A percentile compares a stretch with the other conserved stretches of the same genome.
phyloP scores from a whole-genome alignment of 805 yeast species.

The Candida nonsorbophila region DNA sequence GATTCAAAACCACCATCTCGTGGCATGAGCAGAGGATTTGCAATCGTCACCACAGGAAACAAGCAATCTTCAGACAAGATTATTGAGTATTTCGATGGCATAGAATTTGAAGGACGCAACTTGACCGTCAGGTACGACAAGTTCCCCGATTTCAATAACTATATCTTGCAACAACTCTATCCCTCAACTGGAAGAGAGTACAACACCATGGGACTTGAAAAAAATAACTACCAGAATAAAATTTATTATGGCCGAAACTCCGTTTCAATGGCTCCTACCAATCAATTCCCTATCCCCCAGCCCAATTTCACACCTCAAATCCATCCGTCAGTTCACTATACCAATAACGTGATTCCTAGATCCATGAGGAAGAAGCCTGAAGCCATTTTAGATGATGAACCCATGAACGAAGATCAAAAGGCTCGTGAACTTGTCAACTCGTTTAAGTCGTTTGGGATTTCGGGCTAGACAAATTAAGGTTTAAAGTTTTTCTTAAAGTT shows the following conservation, averaged over 20 bases:
- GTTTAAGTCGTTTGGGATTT: constrained; percentile 10
- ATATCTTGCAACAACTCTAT: constrained; percentile 17
- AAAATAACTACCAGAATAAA: constrained; percentile 26
- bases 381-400: constrained; percentile 1
- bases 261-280: not conserved
- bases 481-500: too few species aligned
- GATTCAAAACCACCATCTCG: not conserved
- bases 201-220: constrained; percentile 22
- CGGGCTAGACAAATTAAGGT: too few species aligned
- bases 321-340: constrained; percentile 10
- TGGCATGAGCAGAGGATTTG: constrained; percentile 49
- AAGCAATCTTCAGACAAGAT: constrained; percentile 43
- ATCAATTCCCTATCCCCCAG: constrained; percentile 6
- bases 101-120: constrained; percentile 53
- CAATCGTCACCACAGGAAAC: constrained; percentile 50
- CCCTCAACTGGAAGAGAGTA: constrained; percentile 5
- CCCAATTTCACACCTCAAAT: constrained; percentile 10
- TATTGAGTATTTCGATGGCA: constrained; percentile 46
- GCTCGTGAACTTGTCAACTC: constrained; percentile 25
- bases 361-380: constrained; percentile 4
- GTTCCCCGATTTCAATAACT: constrained; percentile 38
- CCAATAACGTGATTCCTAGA: constrained; percentile 7
- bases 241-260: constrained; percentile 18
- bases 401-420: constrained; percentile 19
- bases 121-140: constrained; percentile 59